Percentiles rank a stretch among this genome's conserved stretches.
Evolutionary conservation across 2,329 filamentous ascomycete species (phyloP).

Genomic region (Colletotrichum truncatum): DNA sequence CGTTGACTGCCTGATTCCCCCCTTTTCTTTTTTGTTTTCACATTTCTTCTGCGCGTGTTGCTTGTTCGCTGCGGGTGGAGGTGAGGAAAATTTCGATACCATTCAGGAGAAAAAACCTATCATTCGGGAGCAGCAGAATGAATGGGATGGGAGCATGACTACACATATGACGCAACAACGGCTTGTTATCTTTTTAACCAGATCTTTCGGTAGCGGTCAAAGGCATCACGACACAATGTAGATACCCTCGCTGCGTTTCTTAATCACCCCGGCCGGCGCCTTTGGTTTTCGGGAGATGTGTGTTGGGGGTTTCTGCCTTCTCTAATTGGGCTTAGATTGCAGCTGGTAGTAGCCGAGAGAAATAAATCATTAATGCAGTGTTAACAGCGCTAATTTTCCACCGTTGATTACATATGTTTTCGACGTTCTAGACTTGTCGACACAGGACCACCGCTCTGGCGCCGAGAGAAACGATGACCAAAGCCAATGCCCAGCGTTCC

Average conservation of each 20-base stretch:
- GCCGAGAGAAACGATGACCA: too few species aligned
- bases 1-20: not conserved
- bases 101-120: slow-evolving; percentile 10
- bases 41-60: slow-evolving; percentile 1
- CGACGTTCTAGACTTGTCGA: too few species aligned
- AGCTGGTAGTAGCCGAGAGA: not conserved
- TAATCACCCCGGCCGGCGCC: not conserved
- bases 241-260: slow-evolving; percentile 16
- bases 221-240: slow-evolving; percentile 19
- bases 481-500: too few species aligned
- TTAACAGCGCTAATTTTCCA: too few species aligned
- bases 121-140: not conserved
- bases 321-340: not conserved
- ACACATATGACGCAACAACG: slow-evolving; percentile 9
- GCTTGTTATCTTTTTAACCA: not conserved
- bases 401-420: too few species aligned
- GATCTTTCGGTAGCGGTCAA: slow-evolving; percentile 1
- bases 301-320: not conserved
- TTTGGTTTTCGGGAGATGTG: not conserved
- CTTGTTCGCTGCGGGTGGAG: not conserved
- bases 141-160: not conserved
- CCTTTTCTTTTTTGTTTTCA: not conserved
- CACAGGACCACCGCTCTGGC: too few species aligned
- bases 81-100: slow-evolving; percentile 19
- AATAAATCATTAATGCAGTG: too few species aligned